Base-by-base conservation (phyloP, 2,329 filamentous ascomycete genomes). In the Didymella pomorum region DNA sequence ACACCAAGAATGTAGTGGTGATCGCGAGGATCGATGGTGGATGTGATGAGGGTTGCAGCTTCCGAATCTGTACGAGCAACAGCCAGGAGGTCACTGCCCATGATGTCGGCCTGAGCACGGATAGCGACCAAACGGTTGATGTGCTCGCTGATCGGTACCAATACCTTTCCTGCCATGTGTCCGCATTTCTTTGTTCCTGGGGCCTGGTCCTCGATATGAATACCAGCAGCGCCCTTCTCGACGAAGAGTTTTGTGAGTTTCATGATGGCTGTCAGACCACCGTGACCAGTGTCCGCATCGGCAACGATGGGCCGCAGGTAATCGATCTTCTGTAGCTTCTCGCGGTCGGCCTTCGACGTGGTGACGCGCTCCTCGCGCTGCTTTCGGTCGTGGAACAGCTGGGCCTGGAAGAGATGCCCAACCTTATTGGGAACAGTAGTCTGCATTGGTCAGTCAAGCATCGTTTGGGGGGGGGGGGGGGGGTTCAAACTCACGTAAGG, bases 171-270 rank as follows among this genome's bases (percentile, higher is more conserved):
- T 66, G 95, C 95, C 95, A 98, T 98, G 82, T 98, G 95, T 64
- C 95, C 95, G 78, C 95, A 99, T 86, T 99, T 99, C 87, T 99
- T 99, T 48, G 95, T 98, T 53, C 95, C 95, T 3, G 95, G 94
- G 4, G 95, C 94, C 80, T 98, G 95, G 78, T 99, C 95, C 81
- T 99, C 95, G 69, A 99, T 97, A 81, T 99, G 95, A 73, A 99
- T 97, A 67, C 95, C 95, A 41, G 95, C 95, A 44, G 95, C 95
- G 70, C 95, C 95, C 79, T 93, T 93, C 83, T 99, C 95, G 65
- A 98, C 82, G 78, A 99, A 98, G 56, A 98, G 87, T 84, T 97
- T 97, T 65, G 95, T 98, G 70, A 99, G 87, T 85, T 98, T 99
- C 95, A 99, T 98, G 71, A 98, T 90, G 55, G 95, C 95, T n/a